These are phyloP conservation scores for Sphaerulina vaccinii DNA, from an alignment of 2,329 filamentous ascomycete species.

Conservation along the genomic window DNA sequence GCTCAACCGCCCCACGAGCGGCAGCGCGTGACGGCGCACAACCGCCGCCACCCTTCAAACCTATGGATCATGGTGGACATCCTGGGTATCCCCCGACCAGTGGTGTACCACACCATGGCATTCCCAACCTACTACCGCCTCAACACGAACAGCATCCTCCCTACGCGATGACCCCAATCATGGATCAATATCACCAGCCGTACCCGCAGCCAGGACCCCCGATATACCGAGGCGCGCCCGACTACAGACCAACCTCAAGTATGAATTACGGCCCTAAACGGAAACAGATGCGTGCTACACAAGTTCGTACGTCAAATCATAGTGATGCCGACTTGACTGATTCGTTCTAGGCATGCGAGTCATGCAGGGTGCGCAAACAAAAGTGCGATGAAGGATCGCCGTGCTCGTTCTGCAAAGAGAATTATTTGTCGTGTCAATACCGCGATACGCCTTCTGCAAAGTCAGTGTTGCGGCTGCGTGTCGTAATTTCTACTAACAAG, in stretches of 20 bases:
- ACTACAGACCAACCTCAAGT: constrained; percentile 29
- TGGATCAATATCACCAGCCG: constrained; percentile 30
- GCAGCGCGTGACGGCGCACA: constrained; percentile 31
- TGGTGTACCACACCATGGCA: constrained; percentile 27
- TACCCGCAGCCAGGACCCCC: constrained; percentile 29
- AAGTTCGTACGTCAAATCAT: constrained; percentile 26
- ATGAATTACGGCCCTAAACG: constrained; percentile 30
- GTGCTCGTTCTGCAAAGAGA: constrained; percentile 83
- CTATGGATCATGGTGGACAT: constrained; percentile 34
- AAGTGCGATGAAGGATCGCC: constrained; percentile 88
- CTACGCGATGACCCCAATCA: constrained; percentile 31
- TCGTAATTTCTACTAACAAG: constrained; percentile 2
- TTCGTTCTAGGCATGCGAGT: constrained; percentile 73
- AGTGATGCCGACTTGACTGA: constrained; percentile 17
- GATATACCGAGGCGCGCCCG: constrained; percentile 28
- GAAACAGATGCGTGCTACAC: constrained; percentile 40
- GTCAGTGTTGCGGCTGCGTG: constrained; percentile 51
- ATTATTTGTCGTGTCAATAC: constrained; percentile 79
- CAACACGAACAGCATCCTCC: constrained; percentile 30
- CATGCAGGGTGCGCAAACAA: constrained; percentile 80
- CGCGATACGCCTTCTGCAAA: constrained; percentile 91
- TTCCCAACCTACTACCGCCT: constrained; percentile 25
- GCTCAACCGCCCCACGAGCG: constrained; percentile 30
- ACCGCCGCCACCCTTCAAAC: constrained; percentile 25
- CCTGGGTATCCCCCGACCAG: constrained; percentile 34